A percentile compares a stretch with the other conserved stretches of the same genome.
phyloP scores from a whole-genome alignment of 257 asterid genomes.

The Nicotiana tomentosiformis region DNA sequence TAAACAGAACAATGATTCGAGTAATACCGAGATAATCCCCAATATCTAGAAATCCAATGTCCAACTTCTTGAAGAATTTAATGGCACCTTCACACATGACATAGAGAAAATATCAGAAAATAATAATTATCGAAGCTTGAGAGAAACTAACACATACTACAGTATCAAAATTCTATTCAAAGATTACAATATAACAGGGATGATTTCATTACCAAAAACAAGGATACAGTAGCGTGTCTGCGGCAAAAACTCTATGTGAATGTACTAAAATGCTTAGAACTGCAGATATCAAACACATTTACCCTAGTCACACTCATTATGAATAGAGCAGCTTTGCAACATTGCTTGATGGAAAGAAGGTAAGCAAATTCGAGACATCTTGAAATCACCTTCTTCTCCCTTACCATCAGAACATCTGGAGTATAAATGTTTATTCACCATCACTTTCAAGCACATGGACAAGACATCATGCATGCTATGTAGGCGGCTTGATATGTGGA shows the following conservation, averaged over 20 bases:
- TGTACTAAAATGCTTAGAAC: background rate
- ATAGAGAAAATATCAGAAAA: background rate
- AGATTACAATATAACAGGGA: background rate
- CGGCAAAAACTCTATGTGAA: background rate
- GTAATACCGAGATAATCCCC: constrained; percentile 43
- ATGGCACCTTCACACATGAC: constrained; percentile 21
- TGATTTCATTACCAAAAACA: background rate
- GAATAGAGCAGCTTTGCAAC: background rate
- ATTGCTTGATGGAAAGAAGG: constrained; percentile 3
- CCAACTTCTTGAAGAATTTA: constrained; percentile 20
- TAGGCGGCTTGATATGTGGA: background rate
- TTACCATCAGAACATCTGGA: constrained; percentile 1
- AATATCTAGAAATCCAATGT: constrained; percentile 25
- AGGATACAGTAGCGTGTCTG: background rate
- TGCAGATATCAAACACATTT: background rate
- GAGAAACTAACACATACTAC: background rate
- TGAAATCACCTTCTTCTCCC: constrained; percentile 5
- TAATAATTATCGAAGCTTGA: background rate
- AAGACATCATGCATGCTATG: background rate
- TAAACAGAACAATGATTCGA: background rate
- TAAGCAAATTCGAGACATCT: background rate
- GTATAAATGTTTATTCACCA: background rate
- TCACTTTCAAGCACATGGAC: background rate
- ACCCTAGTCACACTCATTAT: background rate
- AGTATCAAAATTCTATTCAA: background rate